Evolutionary conservation across 805 yeast species (phyloP).

Genomic region (Pichia insulana): DNA sequence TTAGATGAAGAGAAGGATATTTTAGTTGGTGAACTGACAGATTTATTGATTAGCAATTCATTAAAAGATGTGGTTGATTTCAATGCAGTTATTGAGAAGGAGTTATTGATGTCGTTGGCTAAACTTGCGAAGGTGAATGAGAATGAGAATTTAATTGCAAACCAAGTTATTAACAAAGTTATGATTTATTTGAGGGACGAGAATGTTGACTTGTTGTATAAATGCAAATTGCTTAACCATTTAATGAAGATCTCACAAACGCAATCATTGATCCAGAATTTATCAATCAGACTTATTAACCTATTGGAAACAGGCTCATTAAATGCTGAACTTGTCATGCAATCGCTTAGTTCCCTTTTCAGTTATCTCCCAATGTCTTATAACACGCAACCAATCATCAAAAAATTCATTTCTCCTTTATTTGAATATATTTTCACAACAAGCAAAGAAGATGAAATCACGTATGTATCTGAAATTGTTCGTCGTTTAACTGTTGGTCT

Average conservation of each 20-base stretch:
- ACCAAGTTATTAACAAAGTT: slow-evolving; percentile 4
- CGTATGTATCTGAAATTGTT: slow-evolving; percentile 3
- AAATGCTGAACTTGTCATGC: slow-evolving; percentile 4
- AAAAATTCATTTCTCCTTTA: slow-evolving; percentile 6
- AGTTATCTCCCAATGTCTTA: slow-evolving; percentile 2
- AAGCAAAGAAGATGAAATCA: not conserved
- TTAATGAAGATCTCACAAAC: slow-evolving; percentile 6
- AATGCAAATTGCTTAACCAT: slow-evolving; percentile 5
- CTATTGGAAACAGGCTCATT: not conserved
- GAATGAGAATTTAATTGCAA: slow-evolving; percentile 5
- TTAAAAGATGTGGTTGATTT: slow-evolving; percentile 2
- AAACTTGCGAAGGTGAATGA: slow-evolving; percentile 4
- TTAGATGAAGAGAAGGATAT: slow-evolving; percentile 23
- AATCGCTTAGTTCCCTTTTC: slow-evolving; percentile 5
- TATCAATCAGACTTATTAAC: slow-evolving; percentile 9
- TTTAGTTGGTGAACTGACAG: slow-evolving; percentile 29
- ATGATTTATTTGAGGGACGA: not conserved
- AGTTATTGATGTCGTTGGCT: slow-evolving; percentile 7
- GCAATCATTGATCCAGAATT: slow-evolving; percentile 6
- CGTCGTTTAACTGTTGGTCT: slow-evolving; percentile 7
- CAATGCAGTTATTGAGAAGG: slow-evolving; percentile 5
- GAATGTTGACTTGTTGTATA: not conserved
- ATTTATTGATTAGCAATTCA: slow-evolving; percentile 5
- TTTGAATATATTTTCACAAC: not conserved
- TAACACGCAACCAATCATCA: slow-evolving; percentile 4